Evolutionary conservation across 169 alveolate species (phyloP).

Genomic region (Plasmodium vinckei): DNA sequence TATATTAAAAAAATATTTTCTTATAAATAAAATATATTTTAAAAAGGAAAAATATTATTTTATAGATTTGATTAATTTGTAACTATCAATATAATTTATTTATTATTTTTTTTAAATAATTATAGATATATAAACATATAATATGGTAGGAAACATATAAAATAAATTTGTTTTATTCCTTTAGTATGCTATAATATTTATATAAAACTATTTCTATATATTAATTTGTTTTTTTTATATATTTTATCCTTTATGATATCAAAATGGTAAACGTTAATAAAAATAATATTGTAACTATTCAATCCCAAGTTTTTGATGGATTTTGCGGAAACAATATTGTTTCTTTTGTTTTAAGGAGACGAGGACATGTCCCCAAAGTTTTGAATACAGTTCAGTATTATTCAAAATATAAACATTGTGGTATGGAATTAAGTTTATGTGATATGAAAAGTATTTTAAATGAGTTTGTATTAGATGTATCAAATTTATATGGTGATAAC

Average conservation of each 20-base stretch:
- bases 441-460: constrained; percentile 29
- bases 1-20: too few relatives aligned
- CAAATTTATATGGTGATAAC: background rate
- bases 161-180: too few relatives aligned
- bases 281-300: constrained; percentile 52
- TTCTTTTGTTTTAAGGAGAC: constrained; percentile 55
- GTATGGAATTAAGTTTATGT: constrained; percentile 28
- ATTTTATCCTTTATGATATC: background rate
- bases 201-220: too few relatives aligned
- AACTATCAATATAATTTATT: too few relatives aligned
- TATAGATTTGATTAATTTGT: too few relatives aligned
- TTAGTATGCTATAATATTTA: too few relatives aligned
- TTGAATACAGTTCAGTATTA: constrained; percentile 66
- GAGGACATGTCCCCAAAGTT: constrained; percentile 71
- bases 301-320: constrained; percentile 73
- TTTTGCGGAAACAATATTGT: constrained; percentile 72
- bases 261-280: background rate
- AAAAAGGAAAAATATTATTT: too few relatives aligned
- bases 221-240: too few relatives aligned
- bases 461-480: background rate
- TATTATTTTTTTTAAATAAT: too few relatives aligned
- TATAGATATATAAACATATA: too few relatives aligned
- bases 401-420: constrained; percentile 59
- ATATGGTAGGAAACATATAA: too few relatives aligned
- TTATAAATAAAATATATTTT: too few relatives aligned